These are phyloP conservation scores for Talinum fruticosum DNA, from an alignment of 148 eudicot species.

Conservation along the genomic window DNA sequence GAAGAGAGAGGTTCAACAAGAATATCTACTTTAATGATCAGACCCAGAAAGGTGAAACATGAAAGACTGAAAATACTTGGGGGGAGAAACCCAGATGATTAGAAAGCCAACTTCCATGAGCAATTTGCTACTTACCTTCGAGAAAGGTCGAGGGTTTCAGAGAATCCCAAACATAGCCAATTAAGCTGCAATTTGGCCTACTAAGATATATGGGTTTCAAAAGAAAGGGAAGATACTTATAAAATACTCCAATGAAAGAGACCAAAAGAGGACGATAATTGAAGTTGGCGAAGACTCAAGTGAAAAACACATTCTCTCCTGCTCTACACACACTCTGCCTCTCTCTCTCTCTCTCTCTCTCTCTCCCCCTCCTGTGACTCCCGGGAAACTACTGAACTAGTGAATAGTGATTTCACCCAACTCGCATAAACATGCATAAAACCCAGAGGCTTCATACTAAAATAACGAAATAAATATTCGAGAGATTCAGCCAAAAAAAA, in stretches of 20 bases:
- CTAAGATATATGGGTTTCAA: conserved; percentile 10
- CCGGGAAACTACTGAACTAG: neutral
- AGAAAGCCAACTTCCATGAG: conserved; percentile 5
- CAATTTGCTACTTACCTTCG: conserved; percentile 4
- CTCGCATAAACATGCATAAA: neutral
- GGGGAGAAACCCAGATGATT: conserved; percentile 24
- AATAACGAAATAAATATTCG: too few species aligned
- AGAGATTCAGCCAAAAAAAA: too few species aligned
- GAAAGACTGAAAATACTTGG: neutral
- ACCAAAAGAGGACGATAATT: neutral
- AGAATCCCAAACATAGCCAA: conserved; percentile 20
- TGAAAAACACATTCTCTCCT: neutral
- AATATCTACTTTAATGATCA: neutral
- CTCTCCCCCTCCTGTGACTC: neutral
- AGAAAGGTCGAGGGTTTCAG: conserved; percentile 17
- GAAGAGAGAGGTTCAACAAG: neutral
- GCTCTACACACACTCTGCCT: neutral
- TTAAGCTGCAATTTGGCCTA: conserved; percentile 23
- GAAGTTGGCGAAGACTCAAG: neutral
- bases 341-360: neutral
- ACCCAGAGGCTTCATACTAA: too few species aligned
- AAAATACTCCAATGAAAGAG: neutral
- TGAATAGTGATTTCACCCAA: too few species aligned
- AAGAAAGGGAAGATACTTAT: neutral
- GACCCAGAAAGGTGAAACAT: neutral